Evolutionary conservation across 164 flowering plant species (phyloP).

Genomic region (Aristolochia fimbriata): DNA sequence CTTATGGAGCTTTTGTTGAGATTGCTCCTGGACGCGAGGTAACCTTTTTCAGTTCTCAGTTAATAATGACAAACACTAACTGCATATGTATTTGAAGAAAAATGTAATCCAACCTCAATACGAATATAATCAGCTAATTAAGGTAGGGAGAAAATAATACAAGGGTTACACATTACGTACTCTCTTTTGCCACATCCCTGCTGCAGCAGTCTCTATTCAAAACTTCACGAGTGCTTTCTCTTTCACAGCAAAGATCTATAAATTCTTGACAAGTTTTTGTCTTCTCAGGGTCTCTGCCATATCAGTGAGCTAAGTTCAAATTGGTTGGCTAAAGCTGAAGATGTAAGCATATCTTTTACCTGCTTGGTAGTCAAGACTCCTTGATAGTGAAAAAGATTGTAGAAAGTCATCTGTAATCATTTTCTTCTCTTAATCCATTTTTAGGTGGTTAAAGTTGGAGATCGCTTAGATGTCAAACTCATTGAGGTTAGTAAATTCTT

Average conservation of each 20-base stretch:
- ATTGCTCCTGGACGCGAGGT: conserved; percentile 98
- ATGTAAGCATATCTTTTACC: conserved; percentile 39
- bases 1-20: conserved; percentile 94
- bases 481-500: conserved; percentile 53
- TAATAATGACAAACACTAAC: not conserved
- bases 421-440: not conserved
- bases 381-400: not conserved
- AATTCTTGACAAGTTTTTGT: not conserved
- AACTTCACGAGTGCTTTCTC: too few species aligned
- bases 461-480: conserved; percentile 86
- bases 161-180: too few species aligned
- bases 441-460: conserved; percentile 89
- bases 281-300: conserved; percentile 88
- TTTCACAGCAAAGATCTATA: too few species aligned
- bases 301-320: conserved; percentile 78
- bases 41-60: conserved; percentile 5
- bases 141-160: too few species aligned
- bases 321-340: conserved; percentile 89
- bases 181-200: too few species aligned
- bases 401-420: not conserved
- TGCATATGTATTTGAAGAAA: not conserved
- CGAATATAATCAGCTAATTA: too few species aligned
- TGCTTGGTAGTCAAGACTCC: too few species aligned
- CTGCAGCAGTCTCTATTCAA: too few species aligned
- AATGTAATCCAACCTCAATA: too few species aligned